Percentiles rank a stretch among this genome's conserved stretches.
Evolutionary conservation across 2,329 filamentous ascomycete genomes (phyloP).

Genomic region (Rhynchosporium graminicola): DNA sequence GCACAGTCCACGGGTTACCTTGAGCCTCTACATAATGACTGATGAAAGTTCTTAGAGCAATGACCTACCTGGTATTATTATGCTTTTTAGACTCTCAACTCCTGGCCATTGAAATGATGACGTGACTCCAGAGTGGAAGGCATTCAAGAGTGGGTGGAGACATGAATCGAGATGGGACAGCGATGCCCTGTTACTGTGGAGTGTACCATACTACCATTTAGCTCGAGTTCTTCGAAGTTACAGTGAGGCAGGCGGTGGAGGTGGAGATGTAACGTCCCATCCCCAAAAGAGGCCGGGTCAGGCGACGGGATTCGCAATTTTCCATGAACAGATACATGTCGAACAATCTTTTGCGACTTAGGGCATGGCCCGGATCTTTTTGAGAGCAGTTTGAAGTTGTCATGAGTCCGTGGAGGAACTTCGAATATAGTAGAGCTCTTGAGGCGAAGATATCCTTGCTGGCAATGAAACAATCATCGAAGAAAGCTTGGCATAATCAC

Average conservation of each 20-base stretch:
- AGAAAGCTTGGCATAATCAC: neutral
- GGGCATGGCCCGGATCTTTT: neutral
- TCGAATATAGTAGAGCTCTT: no score
- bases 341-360: neutral
- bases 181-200: conserved; percentile 4
- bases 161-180: conserved; percentile 13
- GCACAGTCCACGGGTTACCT: conserved; percentile 25
- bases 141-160: conserved; percentile 25
- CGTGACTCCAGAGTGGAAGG: conserved; percentile 20
- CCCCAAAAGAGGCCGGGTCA: conserved; percentile 22
- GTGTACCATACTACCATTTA: neutral
- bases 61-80: conserved; percentile 27
- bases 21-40: conserved; percentile 33
- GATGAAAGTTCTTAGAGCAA: conserved; percentile 19
- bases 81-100: conserved; percentile 16
- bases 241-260: neutral
- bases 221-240: neutral
- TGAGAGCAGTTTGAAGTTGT: neutral
- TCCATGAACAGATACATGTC: neutral
- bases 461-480: neutral
- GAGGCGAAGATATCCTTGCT: neutral
- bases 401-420: neutral
- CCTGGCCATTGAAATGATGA: conserved; percentile 19
- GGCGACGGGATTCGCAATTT: conserved; percentile 14
- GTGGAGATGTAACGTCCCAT: conserved; percentile 36